Base-by-base conservation (phyloP, 78 protist genomes). In the Cavenderia fasciculata region DNA sequence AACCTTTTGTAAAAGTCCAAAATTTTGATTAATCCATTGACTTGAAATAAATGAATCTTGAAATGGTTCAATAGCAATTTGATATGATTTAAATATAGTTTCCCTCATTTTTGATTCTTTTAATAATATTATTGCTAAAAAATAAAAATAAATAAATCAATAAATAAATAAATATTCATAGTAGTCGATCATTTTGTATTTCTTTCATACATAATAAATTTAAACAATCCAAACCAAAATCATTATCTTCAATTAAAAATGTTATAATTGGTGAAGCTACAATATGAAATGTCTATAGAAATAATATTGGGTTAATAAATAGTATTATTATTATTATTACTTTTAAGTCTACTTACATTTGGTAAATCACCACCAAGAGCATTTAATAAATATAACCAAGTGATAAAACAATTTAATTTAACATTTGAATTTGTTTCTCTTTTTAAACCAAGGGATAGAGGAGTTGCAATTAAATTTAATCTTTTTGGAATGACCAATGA, bases 311-410 rank as follows among this genome's bases (percentile, higher is more conserved):
- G 8, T 19, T 57, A 12, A 57, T 74, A 38, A 56, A 19, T 38
- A 2, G 31, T 63, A 14, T 63, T 31, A 7, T 38, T 63, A 61
- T 61, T 63, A 29, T 63, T 63, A 38, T 38, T 38, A 21, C 33
- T 63, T 25, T 12, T 8, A 36, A 63, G 72, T 36, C 52, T 63
- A 38, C 33, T 38, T 38, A 63, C 47, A 18, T 10, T 63, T 34
- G 40, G 21, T 25, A 63, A 63, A 19, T 38, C 72, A 36, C 38
- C 72, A 2, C 21, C 18, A 5, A 63, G 47, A 38, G n/a, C 40
- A 23, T 44, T 25, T 34, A 78, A 65, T 34, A 78, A 31, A 19
- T 62, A 40, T 36, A 78, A 27, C 88, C 88, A 78, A n/a, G 76
- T 78, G n/a, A 29, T 12, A 52, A 82, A 82, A 41, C 78, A 36